Base-by-base conservation (phyloP, 129 eudicot genomes). In the Ambrosia artemisiifolia region DNA sequence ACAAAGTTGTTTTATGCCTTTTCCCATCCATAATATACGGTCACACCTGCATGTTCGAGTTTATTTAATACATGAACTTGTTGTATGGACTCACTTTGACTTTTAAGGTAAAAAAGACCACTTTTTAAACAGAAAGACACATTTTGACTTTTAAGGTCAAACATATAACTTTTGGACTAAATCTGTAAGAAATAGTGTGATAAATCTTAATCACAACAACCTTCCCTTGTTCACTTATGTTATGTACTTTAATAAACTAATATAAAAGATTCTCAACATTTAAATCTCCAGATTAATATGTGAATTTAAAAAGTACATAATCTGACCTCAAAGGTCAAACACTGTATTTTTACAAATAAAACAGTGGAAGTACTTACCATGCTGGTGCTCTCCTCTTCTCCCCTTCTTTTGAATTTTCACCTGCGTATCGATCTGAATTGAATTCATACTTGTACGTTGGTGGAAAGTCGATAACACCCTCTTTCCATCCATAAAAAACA, bases 331-430 rank as follows among this genome's bases (percentile, higher is more conserved):
- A 69, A 77, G 5, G 71, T 20, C 63, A 44, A 63, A 33, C 57
- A n/a, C 60, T 12, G 18, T 10, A 20, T 70, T 61, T 18, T 11
- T 11, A 24, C 16, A 20, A 35, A 14, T 11, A 6, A 33, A 60
- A 60, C 42, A 24, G 47, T 20, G 18, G 43, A 60, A 62, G 65
- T 49, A 75, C 88, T 84, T 79, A 94, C 99, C 99, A 95, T 65
- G 99, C 99, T 54, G 99, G 99, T 18, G 99, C 86, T 86, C 99
- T 83, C 79, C 78, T 84, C 80, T 95, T 95, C 78, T 95, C 97
- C 66, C 97, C 97, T 86, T 90, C 98, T 86, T 75, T 95, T 60
- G 89, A 85, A 65, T 81, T 81, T 76, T 90, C 94, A 30, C 97
- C 96, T 9, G 85, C 97, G 66, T 88, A 95, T 77, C 87, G 83